phyloP scores from a whole-genome alignment of 306 rosid species.

The Prunus fruticosa region DNA sequence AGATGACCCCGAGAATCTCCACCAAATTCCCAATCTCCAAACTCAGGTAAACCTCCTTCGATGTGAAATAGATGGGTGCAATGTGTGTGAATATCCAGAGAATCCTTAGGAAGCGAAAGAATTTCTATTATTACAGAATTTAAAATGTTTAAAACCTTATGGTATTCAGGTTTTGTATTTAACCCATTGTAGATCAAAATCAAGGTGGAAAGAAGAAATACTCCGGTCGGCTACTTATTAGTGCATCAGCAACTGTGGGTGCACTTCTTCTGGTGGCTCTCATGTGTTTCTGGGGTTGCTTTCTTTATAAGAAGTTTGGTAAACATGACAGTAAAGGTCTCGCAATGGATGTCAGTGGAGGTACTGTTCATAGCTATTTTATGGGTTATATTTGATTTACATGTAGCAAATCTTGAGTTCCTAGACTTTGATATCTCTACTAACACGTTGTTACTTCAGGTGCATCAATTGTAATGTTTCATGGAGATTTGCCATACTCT shows the following conservation, averaged over 20 bases:
- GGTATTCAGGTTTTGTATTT: slow-evolving; percentile 20
- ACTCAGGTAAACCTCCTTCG: slow-evolving; percentile 46
- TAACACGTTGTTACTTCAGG: slow-evolving; percentile 50
- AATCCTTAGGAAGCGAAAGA: slow-evolving; percentile 7
- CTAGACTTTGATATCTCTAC: slow-evolving; percentile 25
- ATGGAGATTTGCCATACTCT: slow-evolving; percentile 98
- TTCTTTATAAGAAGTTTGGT: slow-evolving; percentile 86
- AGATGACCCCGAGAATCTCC: slow-evolving; percentile 51
- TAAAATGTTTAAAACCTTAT: slow-evolving; percentile 11
- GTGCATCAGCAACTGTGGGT: slow-evolving; percentile 99
- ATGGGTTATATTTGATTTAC: slow-evolving; percentile 15
- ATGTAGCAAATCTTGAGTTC: neutral
- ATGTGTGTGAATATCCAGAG: slow-evolving; percentile 3
- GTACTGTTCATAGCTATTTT: slow-evolving; percentile 42
- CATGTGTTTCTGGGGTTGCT: slow-evolving; percentile 99
- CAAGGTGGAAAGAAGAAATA: slow-evolving; percentile 71
- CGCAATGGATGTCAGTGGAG: slow-evolving; percentile 85
- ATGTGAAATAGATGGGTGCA: slow-evolving; percentile 5
- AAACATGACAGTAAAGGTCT: slow-evolving; percentile 65
- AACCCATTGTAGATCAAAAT: slow-evolving; percentile 49
- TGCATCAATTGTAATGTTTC: slow-evolving; percentile 94
- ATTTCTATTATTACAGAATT: slow-evolving; percentile 7
- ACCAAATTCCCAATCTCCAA: slow-evolving; percentile 34
- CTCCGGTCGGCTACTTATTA: slow-evolving; percentile 87
- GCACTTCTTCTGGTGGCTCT: slow-evolving; percentile 98